phyloP scores from a whole-genome alignment of 2,329 filamentous ascomycete species.

The Penicillium sp. region DNA sequence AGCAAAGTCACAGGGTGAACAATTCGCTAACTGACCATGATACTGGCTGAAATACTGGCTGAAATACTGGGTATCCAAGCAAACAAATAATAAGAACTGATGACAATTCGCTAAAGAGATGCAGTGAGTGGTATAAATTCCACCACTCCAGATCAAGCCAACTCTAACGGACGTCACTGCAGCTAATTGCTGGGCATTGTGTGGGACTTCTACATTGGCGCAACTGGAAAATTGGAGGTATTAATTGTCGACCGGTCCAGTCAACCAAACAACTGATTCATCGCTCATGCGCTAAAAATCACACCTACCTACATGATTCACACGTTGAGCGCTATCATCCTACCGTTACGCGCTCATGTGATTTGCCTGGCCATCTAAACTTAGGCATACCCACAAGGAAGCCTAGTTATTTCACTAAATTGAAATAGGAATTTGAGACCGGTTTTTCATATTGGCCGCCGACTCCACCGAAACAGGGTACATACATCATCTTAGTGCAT shows the following conservation, averaged over 20 bases:
- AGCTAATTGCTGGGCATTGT: not conserved
- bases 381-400: not conserved
- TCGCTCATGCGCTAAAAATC: not conserved
- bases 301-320: not conserved
- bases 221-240: not conserved
- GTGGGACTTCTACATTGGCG: not conserved
- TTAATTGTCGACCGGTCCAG: not conserved
- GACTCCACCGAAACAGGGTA: not conserved
- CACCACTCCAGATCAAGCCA: not conserved
- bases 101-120: not conserved
- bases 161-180: not conserved
- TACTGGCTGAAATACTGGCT: fast-evolving
- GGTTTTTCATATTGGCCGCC: not conserved
- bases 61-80: not conserved
- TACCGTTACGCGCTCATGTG: not conserved
- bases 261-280: not conserved
- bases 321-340: not conserved
- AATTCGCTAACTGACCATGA: not conserved
- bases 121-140: not conserved
- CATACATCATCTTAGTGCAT: not conserved
- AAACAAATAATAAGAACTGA: not conserved
- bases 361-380: not conserved
- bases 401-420: not conserved
- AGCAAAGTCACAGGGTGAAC: not conserved
- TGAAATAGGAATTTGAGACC: not conserved